Percentiles rank a stretch among this genome's conserved stretches.
Conservation (phyloP, 2,329 filamentous ascomycete genomes). For the Orbilia brochopaga region DNA sequence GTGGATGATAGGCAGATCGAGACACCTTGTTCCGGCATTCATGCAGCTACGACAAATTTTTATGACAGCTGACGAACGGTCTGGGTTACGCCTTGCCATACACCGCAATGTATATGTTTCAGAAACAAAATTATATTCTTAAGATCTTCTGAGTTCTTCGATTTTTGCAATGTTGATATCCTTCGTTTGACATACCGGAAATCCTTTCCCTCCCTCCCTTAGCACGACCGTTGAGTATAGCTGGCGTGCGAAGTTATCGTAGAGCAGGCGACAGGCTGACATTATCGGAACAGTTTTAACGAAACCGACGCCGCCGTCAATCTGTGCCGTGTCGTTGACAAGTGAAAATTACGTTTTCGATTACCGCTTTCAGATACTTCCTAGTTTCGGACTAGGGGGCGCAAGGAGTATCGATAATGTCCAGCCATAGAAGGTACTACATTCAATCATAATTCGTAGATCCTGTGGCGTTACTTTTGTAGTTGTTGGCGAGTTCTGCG, state of each 20-base stretch:
- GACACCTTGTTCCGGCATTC: slow-evolving; percentile 18
- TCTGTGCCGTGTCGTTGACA: too few relatives aligned
- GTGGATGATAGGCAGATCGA: slow-evolving; percentile 23
- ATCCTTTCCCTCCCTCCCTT: slow-evolving; percentile 6
- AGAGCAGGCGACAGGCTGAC: slow-evolving; percentile 39
- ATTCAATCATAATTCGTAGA: too few relatives aligned
- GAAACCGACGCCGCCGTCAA: slow-evolving; percentile 37
- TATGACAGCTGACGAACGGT: slow-evolving; percentile 47
- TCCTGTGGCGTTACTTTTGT: too few relatives aligned
- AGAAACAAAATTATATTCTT: neutral
- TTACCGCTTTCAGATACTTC: too few relatives aligned
- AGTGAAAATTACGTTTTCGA: too few relatives aligned
- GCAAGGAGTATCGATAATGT: too few relatives aligned
- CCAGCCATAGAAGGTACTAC: too few relatives aligned
- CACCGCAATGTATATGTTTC: neutral
- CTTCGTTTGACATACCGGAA: neutral
- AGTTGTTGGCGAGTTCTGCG: too few relatives aligned
- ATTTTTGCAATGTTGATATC: too few relatives aligned
- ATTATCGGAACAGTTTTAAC: slow-evolving; percentile 44
- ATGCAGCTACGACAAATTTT: slow-evolving; percentile 6
- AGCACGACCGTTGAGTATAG: slow-evolving; percentile 10
- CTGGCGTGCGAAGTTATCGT: slow-evolving; percentile 10
- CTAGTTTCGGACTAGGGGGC: too few relatives aligned
- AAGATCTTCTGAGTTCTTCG: slow-evolving; percentile 1
- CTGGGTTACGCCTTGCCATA: neutral